Base-by-base conservation (phyloP, 768 basidiomycete genomes). In the Albatrellus ellisii region DNA sequence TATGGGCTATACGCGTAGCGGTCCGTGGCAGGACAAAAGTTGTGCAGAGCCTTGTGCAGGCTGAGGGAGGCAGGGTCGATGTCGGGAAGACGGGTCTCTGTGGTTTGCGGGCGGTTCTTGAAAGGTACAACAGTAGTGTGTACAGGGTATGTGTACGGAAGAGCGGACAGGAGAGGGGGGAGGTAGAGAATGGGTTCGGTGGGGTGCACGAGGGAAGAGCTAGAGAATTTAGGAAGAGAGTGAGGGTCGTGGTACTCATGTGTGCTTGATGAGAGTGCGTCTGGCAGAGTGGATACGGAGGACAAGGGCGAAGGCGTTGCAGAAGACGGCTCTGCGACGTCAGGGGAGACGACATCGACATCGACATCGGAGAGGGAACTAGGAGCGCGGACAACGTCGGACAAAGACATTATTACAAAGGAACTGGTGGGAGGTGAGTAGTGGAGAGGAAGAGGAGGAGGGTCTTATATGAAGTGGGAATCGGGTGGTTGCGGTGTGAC, bases 61-160 rank as follows among this genome's bases (percentile, higher is more conserved):
- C 83, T 82, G 24, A 92, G 59, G 6, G 88, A 90, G 3, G 73
- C 80, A 0, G 81, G 75, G 55, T 95, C 90, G 24, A 95, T 91
- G 51, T 81, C 64, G 0, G 92, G 91, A 6, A 95, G 65, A 20
- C 77, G 78, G 1, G 84, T 80, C 48, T 75, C 70, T 2, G 89
- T 89, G 7, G 70, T 56, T 45, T 74, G 60, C 20, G 59, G 54
- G 2, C 62, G 22, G 55, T 9, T 53, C 41, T 5, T 57, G 47
- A 36, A 66, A 10, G 35, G 34, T 4, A 45, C 43, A 47, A 51
- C 18, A 44, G 55, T 46, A 51, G 49, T 17, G 5, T 60, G 52
- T 27, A 70, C 46, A 25, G 59, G 58, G 20, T 60, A 58, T 8
- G 20, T 17, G 8, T 18, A 22, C 6, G 83, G 84, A 0, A 87